A percentile compares a stretch with the other conserved stretches of the same genome.
These are phyloP conservation scores for Tilletia setariae DNA, from an alignment of 1,284 basidiomycete species.

Conservation along the genomic window DNA sequence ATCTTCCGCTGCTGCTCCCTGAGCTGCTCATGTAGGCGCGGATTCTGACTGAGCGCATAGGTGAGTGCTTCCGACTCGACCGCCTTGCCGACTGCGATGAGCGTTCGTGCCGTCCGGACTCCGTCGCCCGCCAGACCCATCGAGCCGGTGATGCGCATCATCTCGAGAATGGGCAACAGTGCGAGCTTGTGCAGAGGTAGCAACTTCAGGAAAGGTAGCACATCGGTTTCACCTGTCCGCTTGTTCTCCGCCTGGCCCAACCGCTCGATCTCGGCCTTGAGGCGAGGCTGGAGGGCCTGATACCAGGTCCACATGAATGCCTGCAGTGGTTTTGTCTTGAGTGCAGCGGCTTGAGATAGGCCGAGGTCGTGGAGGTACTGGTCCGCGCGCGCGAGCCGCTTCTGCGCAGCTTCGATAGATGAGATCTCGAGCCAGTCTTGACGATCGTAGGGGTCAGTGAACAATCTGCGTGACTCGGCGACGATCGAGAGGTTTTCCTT, in stretches of 20 bases:
- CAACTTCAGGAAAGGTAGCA: constrained; percentile 68
- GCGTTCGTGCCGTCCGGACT: constrained; percentile 83
- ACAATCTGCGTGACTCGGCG: constrained; percentile 33
- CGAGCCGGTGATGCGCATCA: constrained; percentile 85
- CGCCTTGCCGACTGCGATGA: constrained; percentile 77
- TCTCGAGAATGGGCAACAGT: constrained; percentile 81
- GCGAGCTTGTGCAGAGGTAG: constrained; percentile 77
- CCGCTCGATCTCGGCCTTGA: constrained; percentile 33
- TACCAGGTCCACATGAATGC: constrained; percentile 54
- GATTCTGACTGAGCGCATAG: background rate
- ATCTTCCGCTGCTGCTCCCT: background rate
- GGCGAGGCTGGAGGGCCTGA: constrained; percentile 35
- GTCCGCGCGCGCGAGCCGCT: constrained; percentile 41
- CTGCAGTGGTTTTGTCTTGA: constrained; percentile 45
- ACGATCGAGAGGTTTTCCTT: constrained; percentile 47
- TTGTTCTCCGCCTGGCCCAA: constrained; percentile 16
- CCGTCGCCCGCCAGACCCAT: too few relatives aligned
- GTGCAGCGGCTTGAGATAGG: constrained; percentile 30
- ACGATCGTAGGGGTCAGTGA: constrained; percentile 44
- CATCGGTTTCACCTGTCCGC: background rate
- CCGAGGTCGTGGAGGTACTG: constrained; percentile 44
- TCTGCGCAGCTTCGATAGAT: constrained; percentile 47
- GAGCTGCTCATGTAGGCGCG: background rate
- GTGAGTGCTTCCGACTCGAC: constrained; percentile 68
- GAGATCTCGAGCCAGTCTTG: constrained; percentile 52